Conservation (phyloP, 768 basidiomycete species). For the Xerocomus brunneocitrinus region DNA sequence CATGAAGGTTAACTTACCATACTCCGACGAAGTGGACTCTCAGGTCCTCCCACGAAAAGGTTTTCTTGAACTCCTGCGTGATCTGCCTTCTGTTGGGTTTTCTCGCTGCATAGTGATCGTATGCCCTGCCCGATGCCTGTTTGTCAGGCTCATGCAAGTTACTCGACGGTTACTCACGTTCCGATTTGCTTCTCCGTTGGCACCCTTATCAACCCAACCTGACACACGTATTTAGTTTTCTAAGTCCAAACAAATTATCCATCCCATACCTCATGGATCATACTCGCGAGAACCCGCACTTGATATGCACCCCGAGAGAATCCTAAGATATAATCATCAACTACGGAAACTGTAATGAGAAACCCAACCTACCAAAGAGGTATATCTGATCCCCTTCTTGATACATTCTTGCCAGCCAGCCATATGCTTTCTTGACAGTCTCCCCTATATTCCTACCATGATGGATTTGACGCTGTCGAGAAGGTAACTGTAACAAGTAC, state of each 20-base stretch:
- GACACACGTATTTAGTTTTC: background rate
- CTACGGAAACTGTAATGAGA: background rate
- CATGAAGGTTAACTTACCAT: slow-evolving; percentile 33
- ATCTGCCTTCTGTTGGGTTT: slow-evolving; percentile 14
- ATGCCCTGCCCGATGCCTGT: slow-evolving; percentile 3
- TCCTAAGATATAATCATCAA: slow-evolving; percentile 10
- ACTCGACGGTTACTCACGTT: slow-evolving; percentile 7
- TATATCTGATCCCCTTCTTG: slow-evolving; percentile 23
- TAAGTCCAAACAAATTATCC: background rate
- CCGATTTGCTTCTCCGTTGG: slow-evolving; percentile 31
- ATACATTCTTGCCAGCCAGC: slow-evolving; percentile 30
- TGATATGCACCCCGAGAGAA: slow-evolving; percentile 45
- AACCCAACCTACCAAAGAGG: slow-evolving; percentile 25
- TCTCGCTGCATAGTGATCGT: slow-evolving; percentile 12
- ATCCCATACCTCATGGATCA: slow-evolving; percentile 33
- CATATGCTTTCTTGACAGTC: slow-evolving; percentile 31
- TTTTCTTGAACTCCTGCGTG: slow-evolving; percentile 38
- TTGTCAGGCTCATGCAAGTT: background rate
- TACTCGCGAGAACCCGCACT: slow-evolving; percentile 37
- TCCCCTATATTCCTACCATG: slow-evolving; percentile 32
- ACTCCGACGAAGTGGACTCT: slow-evolving; percentile 50
- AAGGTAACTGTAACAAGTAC: background rate
- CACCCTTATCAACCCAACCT: slow-evolving; percentile 31
- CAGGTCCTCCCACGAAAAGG: slow-evolving; percentile 41
- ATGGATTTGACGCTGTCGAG: background rate